Percentiles rank a stretch among this genome's conserved stretches.
Evolutionary conservation across 2,329 filamentous ascomycete species (phyloP).

Genomic region (Elsinoe necatrix): DNA sequence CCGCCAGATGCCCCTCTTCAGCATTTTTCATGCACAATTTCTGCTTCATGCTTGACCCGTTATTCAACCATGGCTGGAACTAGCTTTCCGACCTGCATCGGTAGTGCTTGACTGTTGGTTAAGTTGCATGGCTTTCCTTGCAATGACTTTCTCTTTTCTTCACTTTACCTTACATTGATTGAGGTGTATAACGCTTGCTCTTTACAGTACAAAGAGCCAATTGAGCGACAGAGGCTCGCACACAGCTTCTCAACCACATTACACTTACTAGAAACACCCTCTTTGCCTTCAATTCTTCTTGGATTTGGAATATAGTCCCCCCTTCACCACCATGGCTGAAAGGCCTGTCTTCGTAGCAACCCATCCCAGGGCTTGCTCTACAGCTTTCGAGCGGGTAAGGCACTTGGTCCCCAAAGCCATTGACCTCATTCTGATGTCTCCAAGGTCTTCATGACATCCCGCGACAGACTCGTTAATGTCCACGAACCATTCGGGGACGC

Average conservation of each 20-base stretch:
- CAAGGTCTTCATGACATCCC: slow-evolving; percentile 93
- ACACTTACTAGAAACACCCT: neutral
- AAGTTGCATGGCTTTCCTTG: slow-evolving; percentile 1
- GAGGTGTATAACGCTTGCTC: neutral
- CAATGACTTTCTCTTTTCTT: slow-evolving; percentile 1
- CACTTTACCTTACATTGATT: neutral
- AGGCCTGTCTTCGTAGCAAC: slow-evolving; percentile 88
- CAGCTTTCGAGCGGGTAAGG: slow-evolving; percentile 86
- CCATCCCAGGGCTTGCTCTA: slow-evolving; percentile 90
- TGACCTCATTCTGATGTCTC: slow-evolving; percentile 16
- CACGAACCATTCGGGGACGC: slow-evolving; percentile 97
- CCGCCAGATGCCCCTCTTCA: slow-evolving; percentile 5
- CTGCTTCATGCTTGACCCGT: slow-evolving; percentile 12
- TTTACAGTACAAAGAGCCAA: slow-evolving; percentile 1
- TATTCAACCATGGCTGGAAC: slow-evolving; percentile 11
- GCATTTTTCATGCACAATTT: slow-evolving; percentile 16
- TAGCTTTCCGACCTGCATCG: slow-evolving; percentile 11
- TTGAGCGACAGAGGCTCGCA: slow-evolving; percentile 1
- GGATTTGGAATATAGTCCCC: slow-evolving; percentile 6
- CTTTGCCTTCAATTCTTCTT: neutral
- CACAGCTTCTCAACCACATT: neutral
- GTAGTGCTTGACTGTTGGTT: slow-evolving; percentile 4
- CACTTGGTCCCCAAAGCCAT: slow-evolving; percentile 14
- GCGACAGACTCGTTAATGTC: slow-evolving; percentile 69
- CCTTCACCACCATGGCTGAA: slow-evolving; percentile 49